Evolutionary conservation across 225 moss, liverwort and hornwort species (phyloP), one percentile per base, ranked within the genome.

Genomic region (Pleurozium schreberi): DNA sequence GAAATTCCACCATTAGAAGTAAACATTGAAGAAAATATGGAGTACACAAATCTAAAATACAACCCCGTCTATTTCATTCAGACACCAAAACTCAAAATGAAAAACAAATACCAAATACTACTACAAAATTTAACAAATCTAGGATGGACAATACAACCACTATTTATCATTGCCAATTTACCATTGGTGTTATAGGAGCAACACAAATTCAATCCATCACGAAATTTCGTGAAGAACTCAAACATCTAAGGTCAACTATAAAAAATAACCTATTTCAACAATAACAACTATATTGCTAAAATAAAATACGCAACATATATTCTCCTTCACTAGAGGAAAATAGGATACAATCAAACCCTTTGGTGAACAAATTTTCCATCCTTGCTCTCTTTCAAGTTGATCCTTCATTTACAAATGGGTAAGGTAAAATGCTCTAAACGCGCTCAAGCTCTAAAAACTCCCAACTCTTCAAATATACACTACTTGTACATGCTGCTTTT

Each of bases 171-270:
- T n/a, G n/a, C n/a, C n/a, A n/a, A n/a, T n/a, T n/a, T 31, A 47
- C 4, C 2, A 17, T 73, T 73, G 17, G 3, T 2, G 0, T 6
- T 3, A 74, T 0, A 31, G 2, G 4, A 74, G 18, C 11, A 2
- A 42, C 3, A 43, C 27, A 43, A 45, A 28, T 4, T 45, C 6
- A 6, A 47, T 47, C 31, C 18, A 47, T 47, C 10, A 11, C 11
- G 30, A 26, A 47, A 74, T 4, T 74, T 0, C 4, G 18, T 6
- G 4, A 30, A 18, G 31, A 47, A 18, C 47, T 74, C 18, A 74
- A 18, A 47, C 19, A 28, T 47, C 4, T 0, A 47, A 11, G 0
- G 31, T 18, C 4, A 47, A 4, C 6, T 18, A 30, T 30, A 0
- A 47, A 27, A 73, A 45, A 47, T 10, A 27, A 0, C 8, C 45